Percentiles rank a stretch among this genome's conserved stretches.
These are phyloP conservation scores for Dicorynia guianensis DNA, from an alignment of 306 rosid species.

Conservation along the genomic window DNA sequence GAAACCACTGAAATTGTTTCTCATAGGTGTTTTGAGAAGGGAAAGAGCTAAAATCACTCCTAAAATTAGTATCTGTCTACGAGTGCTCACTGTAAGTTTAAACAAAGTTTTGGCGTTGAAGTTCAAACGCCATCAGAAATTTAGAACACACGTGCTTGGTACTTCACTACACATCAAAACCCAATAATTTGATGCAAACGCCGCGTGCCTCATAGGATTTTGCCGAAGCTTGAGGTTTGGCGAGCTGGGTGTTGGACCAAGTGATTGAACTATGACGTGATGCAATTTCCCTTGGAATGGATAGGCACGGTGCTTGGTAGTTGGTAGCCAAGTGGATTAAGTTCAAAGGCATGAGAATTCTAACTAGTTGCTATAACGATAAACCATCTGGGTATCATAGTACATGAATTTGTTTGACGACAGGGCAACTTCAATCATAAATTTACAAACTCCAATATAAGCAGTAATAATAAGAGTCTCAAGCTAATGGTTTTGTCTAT, in stretches of 20 bases:
- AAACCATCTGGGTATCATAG: background rate
- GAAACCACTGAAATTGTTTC: background rate
- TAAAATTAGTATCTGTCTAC: background rate
- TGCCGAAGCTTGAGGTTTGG: too few species aligned
- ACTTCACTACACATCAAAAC: background rate
- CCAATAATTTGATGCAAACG: too few species aligned
- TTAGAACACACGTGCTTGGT: background rate
- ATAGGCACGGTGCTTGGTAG: background rate
- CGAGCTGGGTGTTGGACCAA: too few species aligned
- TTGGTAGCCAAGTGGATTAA: background rate
- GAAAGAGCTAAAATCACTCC: background rate
- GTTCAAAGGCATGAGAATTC: background rate
- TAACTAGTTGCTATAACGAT: background rate
- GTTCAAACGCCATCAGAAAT: background rate
- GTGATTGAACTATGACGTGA: background rate
- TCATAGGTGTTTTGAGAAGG: background rate
- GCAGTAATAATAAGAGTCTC: background rate
- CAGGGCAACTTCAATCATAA: background rate
- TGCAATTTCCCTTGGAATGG: background rate
- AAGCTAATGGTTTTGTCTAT: background rate
- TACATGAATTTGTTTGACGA: background rate
- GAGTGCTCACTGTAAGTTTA: background rate
- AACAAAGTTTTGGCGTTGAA: background rate
- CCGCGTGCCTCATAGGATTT: too few species aligned
- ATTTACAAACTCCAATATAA: background rate